These are phyloP conservation scores for Starmerella scarabaei DNA, from an alignment of 805 yeast species.

Conservation along the genomic window DNA sequence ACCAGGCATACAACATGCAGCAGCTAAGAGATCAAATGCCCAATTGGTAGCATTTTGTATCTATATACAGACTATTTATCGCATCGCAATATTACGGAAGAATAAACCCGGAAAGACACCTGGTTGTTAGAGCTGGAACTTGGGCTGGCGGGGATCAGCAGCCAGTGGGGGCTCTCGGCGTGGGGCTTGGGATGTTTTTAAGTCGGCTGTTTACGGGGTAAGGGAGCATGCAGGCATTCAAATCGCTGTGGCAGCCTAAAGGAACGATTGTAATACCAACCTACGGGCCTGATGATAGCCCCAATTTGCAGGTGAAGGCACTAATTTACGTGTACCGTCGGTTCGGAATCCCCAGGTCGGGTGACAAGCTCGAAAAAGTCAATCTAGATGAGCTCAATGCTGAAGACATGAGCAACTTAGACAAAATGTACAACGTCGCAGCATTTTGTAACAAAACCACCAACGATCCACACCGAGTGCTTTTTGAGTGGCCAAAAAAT, in stretches of 20 bases:
- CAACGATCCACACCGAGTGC: constrained; percentile 49
- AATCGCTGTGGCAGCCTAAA: constrained; percentile 29
- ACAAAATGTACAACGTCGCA: constrained; percentile 39
- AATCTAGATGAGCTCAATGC: constrained; percentile 18
- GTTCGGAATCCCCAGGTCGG: constrained; percentile 11
- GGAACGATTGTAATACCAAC: constrained; percentile 35
- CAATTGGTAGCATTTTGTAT: constrained; percentile 9
- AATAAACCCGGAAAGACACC: no score
- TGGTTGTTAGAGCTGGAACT: no score
- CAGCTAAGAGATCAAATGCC: constrained; percentile 15
- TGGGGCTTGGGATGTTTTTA: no score
- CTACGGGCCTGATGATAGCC: constrained; percentile 41
- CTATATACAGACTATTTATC: neutral
- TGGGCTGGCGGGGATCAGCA: no score
- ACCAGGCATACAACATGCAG: constrained; percentile 16
- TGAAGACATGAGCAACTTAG: constrained; percentile 34
- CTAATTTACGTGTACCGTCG: constrained; percentile 46
- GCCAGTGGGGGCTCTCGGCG: no score
- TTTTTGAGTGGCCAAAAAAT: constrained; percentile 55
- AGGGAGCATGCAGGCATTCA: constrained; percentile 23
- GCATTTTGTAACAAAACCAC: constrained; percentile 34
- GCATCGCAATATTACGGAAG: no score
- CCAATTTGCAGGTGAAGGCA: constrained; percentile 50
- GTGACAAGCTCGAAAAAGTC: constrained; percentile 11
- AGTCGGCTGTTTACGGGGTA: neutral